These are phyloP conservation scores for Ganoderma sinense DNA, from an alignment of 1,284 basidiomycete species.

Conservation along the genomic window DNA sequence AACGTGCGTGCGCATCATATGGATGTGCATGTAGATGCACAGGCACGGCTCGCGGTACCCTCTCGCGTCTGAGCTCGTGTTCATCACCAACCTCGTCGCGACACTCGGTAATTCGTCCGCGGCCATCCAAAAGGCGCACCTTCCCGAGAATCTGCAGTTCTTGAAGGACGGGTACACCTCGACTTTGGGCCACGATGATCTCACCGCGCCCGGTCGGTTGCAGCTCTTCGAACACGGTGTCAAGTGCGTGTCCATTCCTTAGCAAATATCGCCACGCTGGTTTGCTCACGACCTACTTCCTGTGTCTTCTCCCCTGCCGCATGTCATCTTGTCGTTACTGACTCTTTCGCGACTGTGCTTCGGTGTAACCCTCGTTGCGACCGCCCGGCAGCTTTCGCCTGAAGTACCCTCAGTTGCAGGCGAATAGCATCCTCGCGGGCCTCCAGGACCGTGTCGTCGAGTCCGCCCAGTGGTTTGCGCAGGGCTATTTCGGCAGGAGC, in stretches of 20 bases:
- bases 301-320: neutral
- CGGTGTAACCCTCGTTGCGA: constrained; percentile 32
- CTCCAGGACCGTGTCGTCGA: constrained; percentile 54
- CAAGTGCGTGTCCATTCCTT: constrained; percentile 31
- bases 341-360: neutral
- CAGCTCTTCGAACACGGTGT: constrained; percentile 55
- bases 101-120: constrained; percentile 43
- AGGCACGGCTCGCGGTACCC: constrained; percentile 52
- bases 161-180: constrained; percentile 50
- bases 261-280: neutral
- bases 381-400: constrained; percentile 38
- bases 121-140: constrained; percentile 38
- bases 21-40: constrained; percentile 43
- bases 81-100: constrained; percentile 44
- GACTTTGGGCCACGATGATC: constrained; percentile 47
- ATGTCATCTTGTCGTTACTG: constrained; percentile 20
- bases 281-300: neutral
- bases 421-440: constrained; percentile 48
- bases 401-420: constrained; percentile 47
- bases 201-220: constrained; percentile 49
- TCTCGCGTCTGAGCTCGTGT: constrained; percentile 41
- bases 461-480: constrained; percentile 53
- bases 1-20: constrained; percentile 4
- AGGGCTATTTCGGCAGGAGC: constrained; percentile 50
- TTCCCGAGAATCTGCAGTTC: constrained; percentile 47